A percentile compares a stretch with the other conserved stretches of the same genome.
These are phyloP conservation scores for Acanthamoeba healyi DNA, from an alignment of 208 protist species.

Conservation along the genomic window DNA sequence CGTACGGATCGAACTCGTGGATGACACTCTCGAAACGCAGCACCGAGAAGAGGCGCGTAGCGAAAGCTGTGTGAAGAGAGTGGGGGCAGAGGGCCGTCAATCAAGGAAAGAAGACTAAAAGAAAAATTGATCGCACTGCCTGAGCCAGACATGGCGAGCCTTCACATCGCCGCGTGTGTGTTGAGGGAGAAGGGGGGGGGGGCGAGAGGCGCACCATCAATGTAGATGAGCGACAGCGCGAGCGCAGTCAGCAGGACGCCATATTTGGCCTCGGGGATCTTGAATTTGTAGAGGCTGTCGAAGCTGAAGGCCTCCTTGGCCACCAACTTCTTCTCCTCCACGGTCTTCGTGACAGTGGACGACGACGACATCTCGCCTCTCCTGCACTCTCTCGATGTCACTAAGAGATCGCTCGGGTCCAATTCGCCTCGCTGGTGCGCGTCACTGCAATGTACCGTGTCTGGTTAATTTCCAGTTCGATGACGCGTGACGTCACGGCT, in stretches of 20 bases:
- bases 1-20: constrained; percentile 94
- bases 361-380: constrained; percentile 26
- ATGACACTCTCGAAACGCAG: constrained; percentile 93
- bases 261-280: constrained; percentile 54
- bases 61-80: constrained; percentile 86
- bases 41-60: constrained; percentile 91
- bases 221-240: constrained; percentile 63
- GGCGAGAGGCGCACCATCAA: constrained; percentile 50
- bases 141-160: too few species aligned
- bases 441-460: not conserved
- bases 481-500: not conserved
- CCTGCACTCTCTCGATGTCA: not conserved
- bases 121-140: too few species aligned
- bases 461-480: too few species aligned
- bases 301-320: not conserved
- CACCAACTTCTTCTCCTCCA: not conserved
- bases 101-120: not conserved
- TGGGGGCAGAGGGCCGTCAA: too few species aligned
- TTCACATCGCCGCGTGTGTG: too few species aligned
- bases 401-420: not conserved
- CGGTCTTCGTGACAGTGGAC: not conserved
- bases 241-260: constrained; percentile 45
- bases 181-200: not conserved
- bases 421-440: not conserved
- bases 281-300: constrained; percentile 31